Conservation (phyloP, 140 eudicot species). For the Cichorium intybus region DNA sequence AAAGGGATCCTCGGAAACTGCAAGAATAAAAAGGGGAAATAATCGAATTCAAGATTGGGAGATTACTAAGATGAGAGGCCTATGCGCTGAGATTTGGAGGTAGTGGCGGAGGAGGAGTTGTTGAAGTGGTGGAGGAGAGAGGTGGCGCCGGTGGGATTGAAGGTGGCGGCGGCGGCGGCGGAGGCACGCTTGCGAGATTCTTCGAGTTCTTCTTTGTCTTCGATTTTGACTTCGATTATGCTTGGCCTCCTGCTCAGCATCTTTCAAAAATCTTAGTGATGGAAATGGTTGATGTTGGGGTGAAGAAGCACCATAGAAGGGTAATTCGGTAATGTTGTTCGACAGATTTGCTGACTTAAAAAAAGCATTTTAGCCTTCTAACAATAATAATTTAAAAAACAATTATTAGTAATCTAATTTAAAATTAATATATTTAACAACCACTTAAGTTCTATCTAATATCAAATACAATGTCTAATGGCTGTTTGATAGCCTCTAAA, state of each 20-base stretch:
- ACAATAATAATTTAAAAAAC: too few relatives aligned
- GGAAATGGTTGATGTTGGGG: constrained; percentile 1
- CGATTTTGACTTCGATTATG: constrained; percentile 64
- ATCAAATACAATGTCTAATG: too few relatives aligned
- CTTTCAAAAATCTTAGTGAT: neutral
- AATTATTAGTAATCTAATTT: too few relatives aligned
- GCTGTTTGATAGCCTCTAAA: too few relatives aligned
- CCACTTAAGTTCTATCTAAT: too few relatives aligned
- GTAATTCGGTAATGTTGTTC: too few relatives aligned
- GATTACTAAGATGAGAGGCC: constrained; percentile 51
- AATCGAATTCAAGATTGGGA: neutral
- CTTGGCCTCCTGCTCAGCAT: constrained; percentile 71
- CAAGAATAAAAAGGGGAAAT: neutral
- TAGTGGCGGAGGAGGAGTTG: constrained; percentile 38
- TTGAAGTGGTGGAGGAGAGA: constrained; percentile 70
- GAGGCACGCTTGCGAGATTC: constrained; percentile 57
- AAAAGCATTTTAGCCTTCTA: too few relatives aligned
- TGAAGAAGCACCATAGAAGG: neutral
- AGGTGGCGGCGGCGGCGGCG: constrained; percentile 38
- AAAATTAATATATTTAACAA: too few relatives aligned
- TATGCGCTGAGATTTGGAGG: constrained; percentile 72
- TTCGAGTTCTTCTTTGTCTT: constrained; percentile 84
- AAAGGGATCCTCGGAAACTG: neutral
- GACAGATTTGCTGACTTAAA: too few relatives aligned
- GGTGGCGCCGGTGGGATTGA: constrained; percentile 46